Percentiles rank a stretch among this genome's conserved stretches.
Conservation (phyloP, 495 filamentous ascomycete genomes). For the Penicillium diatomitis region DNA sequence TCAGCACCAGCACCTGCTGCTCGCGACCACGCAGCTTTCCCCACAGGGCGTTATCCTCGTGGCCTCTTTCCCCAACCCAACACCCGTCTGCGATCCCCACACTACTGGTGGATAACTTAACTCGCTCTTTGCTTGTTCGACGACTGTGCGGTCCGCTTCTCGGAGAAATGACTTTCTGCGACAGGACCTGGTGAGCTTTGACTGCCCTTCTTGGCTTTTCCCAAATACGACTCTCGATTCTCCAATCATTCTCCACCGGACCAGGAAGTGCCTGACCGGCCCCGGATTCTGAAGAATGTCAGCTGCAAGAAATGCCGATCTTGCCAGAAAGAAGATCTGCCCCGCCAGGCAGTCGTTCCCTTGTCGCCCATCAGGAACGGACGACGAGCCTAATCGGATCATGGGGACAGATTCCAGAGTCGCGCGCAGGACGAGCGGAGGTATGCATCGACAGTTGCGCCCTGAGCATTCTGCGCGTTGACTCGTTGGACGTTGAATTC, state of each 20-base stretch:
- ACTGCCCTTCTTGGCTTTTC: not conserved
- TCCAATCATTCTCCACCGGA: not conserved
- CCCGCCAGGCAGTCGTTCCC: constrained; percentile 12
- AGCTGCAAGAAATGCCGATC: constrained; percentile 16
- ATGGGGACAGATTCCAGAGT: not conserved
- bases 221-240: not conserved
- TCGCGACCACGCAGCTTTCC: no score
- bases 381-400: constrained; percentile 4
- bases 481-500: no score
- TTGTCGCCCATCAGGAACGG: constrained; percentile 1
- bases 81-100: no score
- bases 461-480: not conserved
- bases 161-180: no score
- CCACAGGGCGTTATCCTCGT: no score
- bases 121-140: no score
- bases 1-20: no score
- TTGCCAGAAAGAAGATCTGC: not conserved
- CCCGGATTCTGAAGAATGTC: constrained; percentile 1
- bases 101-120: no score
- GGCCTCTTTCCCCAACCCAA: no score
- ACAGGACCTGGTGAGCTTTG: no score
- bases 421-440: not conserved
- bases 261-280: not conserved
- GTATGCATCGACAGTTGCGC: not conserved
- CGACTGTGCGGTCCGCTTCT: no score